Conservation (phyloP, 2,329 filamentous ascomycete genomes). For the Ustulina deusta region DNA sequence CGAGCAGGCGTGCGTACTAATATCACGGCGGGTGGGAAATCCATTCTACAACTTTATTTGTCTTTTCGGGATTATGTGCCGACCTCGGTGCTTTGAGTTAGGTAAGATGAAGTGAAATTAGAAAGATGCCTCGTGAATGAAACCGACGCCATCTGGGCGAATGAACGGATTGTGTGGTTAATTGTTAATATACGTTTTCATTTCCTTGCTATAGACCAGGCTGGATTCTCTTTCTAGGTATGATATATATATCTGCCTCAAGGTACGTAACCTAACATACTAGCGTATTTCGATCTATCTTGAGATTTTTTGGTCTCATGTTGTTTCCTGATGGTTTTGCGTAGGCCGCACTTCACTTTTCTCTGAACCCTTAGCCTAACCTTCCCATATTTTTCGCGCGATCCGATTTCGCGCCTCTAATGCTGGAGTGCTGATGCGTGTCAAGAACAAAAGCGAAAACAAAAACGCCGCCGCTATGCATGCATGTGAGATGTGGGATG, state of each 20-base stretch:
- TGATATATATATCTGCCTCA: not conserved
- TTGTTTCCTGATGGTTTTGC: not conserved
- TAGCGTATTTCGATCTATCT: not conserved
- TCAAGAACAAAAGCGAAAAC: not conserved
- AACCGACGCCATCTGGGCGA: not conserved
- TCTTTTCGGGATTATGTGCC: not conserved
- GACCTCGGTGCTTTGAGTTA: not conserved
- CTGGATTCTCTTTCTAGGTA: slow-evolving; percentile 1
- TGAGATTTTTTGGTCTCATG: not conserved
- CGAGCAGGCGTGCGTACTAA: slow-evolving; percentile 13
- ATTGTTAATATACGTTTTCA: not conserved
- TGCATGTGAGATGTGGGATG: not conserved
- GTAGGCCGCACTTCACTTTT: not conserved
- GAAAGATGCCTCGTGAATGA: too few species aligned
- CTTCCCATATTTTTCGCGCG: not conserved
- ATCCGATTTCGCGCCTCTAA: not conserved
- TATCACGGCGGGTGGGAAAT: slow-evolving; percentile 6
- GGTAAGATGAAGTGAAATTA: too few species aligned
- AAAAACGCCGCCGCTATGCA: slow-evolving; percentile 53
- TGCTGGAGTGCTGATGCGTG: not conserved
- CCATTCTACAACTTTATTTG: not conserved
- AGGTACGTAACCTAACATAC: not conserved
- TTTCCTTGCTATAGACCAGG: not conserved
- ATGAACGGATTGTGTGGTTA: not conserved
- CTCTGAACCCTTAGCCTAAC: not conserved